phyloP scores from a whole-genome alignment of 2,329 filamentous ascomycete species.

The Ascochyta clinopodiicola region DNA sequence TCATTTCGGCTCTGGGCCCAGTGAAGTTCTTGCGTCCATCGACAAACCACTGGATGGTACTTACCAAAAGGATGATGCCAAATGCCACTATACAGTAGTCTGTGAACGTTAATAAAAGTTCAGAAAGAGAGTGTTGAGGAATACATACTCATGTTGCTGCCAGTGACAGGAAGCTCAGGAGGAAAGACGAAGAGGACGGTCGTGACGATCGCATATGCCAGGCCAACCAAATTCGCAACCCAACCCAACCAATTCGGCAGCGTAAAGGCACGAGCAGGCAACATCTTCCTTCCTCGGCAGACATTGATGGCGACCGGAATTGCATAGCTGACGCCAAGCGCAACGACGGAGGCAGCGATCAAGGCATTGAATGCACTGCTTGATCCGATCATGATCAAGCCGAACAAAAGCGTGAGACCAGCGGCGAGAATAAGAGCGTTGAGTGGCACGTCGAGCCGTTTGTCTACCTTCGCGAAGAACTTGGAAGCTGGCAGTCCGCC shows the following conservation, averaged over 20 bases:
- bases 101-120: constrained; percentile 24
- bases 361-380: constrained; percentile 74
- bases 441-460: constrained; percentile 67
- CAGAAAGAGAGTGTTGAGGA: neutral
- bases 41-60: constrained; percentile 64
- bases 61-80: constrained; percentile 64
- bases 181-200: constrained; percentile 79
- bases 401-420: constrained; percentile 69
- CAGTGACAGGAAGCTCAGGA: constrained; percentile 68
- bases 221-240: constrained; percentile 65
- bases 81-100: constrained; percentile 64
- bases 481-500: constrained; percentile 69
- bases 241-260: constrained; percentile 64
- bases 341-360: constrained; percentile 73
- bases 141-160: constrained; percentile 70
- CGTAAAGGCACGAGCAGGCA: constrained; percentile 66
- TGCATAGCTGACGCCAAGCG: constrained; percentile 74
- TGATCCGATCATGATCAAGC: constrained; percentile 73
- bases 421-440: constrained; percentile 70
- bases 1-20: constrained; percentile 53
- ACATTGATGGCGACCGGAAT: constrained; percentile 76
- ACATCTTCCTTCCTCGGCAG: constrained; percentile 68
- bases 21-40: constrained; percentile 68
- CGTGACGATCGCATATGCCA: constrained; percentile 72
- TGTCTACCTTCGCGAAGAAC: constrained; percentile 68